A percentile compares a stretch with the other conserved stretches of the same genome.
phyloP scores from a whole-genome alignment of 202 grass and related monocot species.

The Panicum hallii region DNA sequence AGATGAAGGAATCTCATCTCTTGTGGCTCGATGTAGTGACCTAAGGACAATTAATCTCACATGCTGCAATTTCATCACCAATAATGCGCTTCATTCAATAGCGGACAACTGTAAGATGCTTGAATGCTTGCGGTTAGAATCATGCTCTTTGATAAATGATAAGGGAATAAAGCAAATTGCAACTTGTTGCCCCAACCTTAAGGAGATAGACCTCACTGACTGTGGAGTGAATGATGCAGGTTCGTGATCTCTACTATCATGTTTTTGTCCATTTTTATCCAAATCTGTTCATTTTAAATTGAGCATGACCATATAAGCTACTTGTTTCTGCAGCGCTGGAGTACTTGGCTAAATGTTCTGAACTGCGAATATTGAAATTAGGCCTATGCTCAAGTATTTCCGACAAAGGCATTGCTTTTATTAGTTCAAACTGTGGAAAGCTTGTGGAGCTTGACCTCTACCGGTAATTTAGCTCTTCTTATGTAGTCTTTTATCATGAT shows the following conservation, averaged over 20 bases:
- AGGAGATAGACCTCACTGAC: constrained; percentile 94
- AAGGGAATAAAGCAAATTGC: constrained; percentile 75
- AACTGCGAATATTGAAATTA: constrained; percentile 80
- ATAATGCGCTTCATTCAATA: constrained; percentile 73
- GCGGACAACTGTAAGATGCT: constrained; percentile 80
- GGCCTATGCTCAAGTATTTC: constrained; percentile 81
- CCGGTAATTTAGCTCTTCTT: constrained; percentile 56
- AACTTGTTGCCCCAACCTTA: constrained; percentile 69
- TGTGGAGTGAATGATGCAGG: constrained; percentile 81
- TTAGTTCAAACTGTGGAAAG: constrained; percentile 74
- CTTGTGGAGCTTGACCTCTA: constrained; percentile 92
- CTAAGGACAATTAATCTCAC: constrained; percentile 83
- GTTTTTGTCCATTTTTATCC: constrained; percentile 8
- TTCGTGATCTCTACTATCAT: constrained; percentile 40
- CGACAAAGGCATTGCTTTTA: constrained; percentile 73
- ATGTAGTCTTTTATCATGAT: constrained; percentile 17
- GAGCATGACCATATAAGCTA: background rate
- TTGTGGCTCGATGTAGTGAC: constrained; percentile 63
- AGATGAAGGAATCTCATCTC: constrained; percentile 80
- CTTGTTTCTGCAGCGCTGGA: constrained; percentile 73
- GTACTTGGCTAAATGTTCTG: constrained; percentile 77
- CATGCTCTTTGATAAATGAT: constrained; percentile 78
- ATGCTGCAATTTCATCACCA: constrained; percentile 71
- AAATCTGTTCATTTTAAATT: constrained; percentile 31
- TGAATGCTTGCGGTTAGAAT: constrained; percentile 73